Conservation (phyloP, 2,329 filamentous ascomycete genomes). For the Stylonectria norvegica region DNA sequence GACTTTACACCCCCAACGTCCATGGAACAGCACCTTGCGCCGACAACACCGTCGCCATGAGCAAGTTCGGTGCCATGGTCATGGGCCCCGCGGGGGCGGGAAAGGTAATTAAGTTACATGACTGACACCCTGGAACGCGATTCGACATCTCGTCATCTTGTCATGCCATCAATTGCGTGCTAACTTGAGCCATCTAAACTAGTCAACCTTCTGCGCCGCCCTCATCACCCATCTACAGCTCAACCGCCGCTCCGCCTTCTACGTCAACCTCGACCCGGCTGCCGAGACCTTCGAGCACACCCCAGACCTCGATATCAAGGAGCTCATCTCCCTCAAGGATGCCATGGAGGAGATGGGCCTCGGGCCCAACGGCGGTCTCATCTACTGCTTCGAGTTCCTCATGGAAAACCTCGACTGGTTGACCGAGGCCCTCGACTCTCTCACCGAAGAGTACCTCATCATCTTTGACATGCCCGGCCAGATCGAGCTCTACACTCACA, state of each 20-base stretch:
- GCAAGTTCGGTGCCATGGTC: constrained; percentile 90
- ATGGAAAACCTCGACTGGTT: constrained; percentile 93
- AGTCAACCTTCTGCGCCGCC: constrained; percentile 91
- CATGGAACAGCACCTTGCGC: neutral
- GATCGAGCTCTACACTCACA: constrained; percentile 97
- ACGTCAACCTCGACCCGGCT: constrained; percentile 96
- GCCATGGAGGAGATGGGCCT: constrained; percentile 94
- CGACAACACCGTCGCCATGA: constrained; percentile 54
- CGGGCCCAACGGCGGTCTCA: constrained; percentile 86
- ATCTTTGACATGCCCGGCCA: constrained; percentile 99
- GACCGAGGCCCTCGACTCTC: constrained; percentile 74
- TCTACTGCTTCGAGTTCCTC: constrained; percentile 96
- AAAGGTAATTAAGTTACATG: constrained; percentile 58
- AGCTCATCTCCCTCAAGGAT: constrained; percentile 88
- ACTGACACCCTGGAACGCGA: neutral
- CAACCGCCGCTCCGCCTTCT: constrained; percentile 90
- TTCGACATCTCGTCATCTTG: no score
- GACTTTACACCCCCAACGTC: neutral
- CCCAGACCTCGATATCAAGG: constrained; percentile 92
- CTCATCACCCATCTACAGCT: constrained; percentile 90
- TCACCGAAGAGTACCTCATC: constrained; percentile 94
- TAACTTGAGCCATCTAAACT: constrained; percentile 10
- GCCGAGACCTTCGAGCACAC: constrained; percentile 89
- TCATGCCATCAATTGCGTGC: constrained; percentile 18
- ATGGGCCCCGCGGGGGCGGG: constrained; percentile 96